Base-by-base conservation (phyloP, 192 early-diverging fungal genomes). In the Coemansia sp. region DNA sequence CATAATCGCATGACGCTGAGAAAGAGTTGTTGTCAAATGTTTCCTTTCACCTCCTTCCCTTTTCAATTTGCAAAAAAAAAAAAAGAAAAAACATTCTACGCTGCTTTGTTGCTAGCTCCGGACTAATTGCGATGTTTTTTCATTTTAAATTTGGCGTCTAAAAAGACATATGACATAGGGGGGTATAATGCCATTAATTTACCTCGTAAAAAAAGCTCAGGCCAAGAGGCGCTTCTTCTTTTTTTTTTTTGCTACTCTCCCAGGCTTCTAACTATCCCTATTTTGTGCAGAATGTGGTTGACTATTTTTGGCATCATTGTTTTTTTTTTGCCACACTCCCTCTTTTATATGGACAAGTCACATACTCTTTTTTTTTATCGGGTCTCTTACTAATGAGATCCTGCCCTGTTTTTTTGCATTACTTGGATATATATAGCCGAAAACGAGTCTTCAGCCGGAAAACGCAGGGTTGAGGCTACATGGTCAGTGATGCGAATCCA, bases 401-500 rank as follows among this genome's bases (percentile, higher is more conserved):
- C 8, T 17, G 14, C 1, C n/a, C 6, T 68, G 38, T 64, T 30
- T 58, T 46, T 38, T 35, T 55, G 70, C 53, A 63, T 46, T 74
- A 62, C 17, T 39, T 30, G 30, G 21, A 52, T 53, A n/a, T 53
- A n/a, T 74, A 49, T 83, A 96, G 96, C 92, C 72, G 97, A 99
- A 75, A 98, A 96, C 77, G 96, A 97, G 67, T 86, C 92, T 9
- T 90, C 92, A 66, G 91, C 96, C 68, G 95, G 94, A 55, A 98
- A 96, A 78, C 92, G 98, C 74, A 93, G 92, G 72, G 87, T 90
- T 21, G 96, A 99, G 86, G 88, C 94, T 43, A 73, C 89, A 32
- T 99, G 98, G 98, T 89, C 92, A 11, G 92, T 99, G 38, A 96
- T 97, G 78, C 89, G 93, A 33, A 82, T 99, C 32, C 96, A 99